Evolutionary conservation across 2,329 filamentous ascomycete genomes (phyloP).

Genomic region (Elsinoe fawcettii): DNA sequence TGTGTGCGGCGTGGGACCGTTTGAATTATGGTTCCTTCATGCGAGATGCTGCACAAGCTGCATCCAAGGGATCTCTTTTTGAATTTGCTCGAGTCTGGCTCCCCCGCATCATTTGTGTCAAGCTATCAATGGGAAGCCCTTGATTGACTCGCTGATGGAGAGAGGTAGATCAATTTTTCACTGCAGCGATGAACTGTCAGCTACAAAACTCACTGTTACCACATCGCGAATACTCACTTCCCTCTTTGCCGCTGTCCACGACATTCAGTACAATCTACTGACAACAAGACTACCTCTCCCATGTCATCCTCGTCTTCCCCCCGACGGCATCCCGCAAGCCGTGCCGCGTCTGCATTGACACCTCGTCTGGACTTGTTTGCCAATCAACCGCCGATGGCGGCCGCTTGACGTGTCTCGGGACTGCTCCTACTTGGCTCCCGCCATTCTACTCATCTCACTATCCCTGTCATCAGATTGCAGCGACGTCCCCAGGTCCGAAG

Average conservation of each 20-base stretch:
- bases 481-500: neutral
- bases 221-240: neutral
- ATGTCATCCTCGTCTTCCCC: neutral
- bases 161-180: constrained; percentile 3
- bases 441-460: neutral
- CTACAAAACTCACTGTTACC: neutral
- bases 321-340: constrained; percentile 3
- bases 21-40: neutral
- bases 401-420: constrained; percentile 2
- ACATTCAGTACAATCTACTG: neutral
- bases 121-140: neutral
- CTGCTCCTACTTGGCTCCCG: neutral
- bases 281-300: neutral
- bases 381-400: constrained; percentile 5
- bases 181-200: neutral
- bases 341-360: constrained; percentile 10
- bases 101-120: neutral
- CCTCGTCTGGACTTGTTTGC: neutral
- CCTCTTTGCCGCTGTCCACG: neutral
- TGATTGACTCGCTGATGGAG: neutral
- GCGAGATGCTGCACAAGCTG: neutral
- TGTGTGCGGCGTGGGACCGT: neutral
- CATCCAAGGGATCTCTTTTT: neutral
- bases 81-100: neutral
- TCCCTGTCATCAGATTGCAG: neutral